A percentile compares a stretch with the other conserved stretches of the same genome.
phyloP scores from a whole-genome alignment of 208 protist species.

The Wallacemonas rigidus region DNA sequence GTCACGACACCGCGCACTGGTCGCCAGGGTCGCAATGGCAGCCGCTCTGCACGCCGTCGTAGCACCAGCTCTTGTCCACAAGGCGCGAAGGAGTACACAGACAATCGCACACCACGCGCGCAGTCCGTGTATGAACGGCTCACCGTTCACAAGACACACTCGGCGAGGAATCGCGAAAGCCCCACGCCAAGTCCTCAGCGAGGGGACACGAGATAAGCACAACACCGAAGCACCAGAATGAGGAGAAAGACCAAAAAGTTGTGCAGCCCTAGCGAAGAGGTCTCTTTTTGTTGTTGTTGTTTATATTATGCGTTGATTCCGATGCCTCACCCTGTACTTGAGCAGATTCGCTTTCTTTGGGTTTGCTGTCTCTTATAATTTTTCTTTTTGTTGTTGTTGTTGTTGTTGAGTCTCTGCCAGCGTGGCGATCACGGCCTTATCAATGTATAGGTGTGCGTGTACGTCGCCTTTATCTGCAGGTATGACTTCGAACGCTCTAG shows the following conservation, averaged over 20 bases:
- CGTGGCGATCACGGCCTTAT: too few relatives aligned
- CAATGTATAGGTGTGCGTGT: too few relatives aligned
- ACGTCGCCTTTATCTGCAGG: too few relatives aligned
- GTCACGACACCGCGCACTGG: neutral
- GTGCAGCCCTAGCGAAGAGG: too few relatives aligned
- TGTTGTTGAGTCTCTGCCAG: too few relatives aligned
- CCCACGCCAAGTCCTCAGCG: neutral
- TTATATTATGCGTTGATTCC: neutral
- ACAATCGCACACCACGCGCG: neutral
- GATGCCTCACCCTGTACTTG: too few relatives aligned
- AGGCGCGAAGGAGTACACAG: neutral
- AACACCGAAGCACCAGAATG: too few relatives aligned
- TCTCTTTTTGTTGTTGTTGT: neutral
- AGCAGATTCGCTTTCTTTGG: neutral
- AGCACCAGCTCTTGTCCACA: neutral
- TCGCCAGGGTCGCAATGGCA: neutral
- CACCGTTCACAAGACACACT: conserved; percentile 2
- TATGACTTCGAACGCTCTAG: neutral
- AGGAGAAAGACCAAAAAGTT: too few relatives aligned
- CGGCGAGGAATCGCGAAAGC: neutral
- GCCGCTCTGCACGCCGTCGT: neutral
- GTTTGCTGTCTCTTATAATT: neutral
- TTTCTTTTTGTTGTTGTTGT: neutral
- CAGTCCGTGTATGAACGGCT: neutral
- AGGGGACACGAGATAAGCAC: neutral